phyloP scores from a whole-genome alignment of 495 filamentous ascomycete species.

The Aspergillus carlsbadensis region DNA sequence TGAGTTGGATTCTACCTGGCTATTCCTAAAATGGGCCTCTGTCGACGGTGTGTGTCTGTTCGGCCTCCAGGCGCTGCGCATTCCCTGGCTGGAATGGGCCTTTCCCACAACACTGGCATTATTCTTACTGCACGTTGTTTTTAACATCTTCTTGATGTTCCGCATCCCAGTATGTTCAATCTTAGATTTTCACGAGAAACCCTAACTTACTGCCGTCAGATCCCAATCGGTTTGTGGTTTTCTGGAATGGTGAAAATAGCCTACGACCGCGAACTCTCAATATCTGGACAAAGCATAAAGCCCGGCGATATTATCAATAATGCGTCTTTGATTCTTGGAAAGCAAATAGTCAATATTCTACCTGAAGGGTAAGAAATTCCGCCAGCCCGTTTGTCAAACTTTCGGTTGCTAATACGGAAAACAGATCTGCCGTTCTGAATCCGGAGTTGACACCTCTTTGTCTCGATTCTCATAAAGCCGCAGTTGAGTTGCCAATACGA shows the following conservation, averaged over 20 bases:
- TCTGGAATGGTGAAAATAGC: constrained; percentile 67
- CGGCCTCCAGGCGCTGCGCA: constrained; percentile 75
- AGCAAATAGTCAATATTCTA: constrained; percentile 93
- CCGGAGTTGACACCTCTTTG: constrained; percentile 76
- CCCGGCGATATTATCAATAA: constrained; percentile 83
- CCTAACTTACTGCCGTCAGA: constrained; percentile 38
- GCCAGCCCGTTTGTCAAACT: not conserved
- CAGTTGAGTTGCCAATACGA: constrained; percentile 73
- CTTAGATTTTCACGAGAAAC: constrained; percentile 15
- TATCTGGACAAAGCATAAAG: constrained; percentile 86
- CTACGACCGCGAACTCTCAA: constrained; percentile 86
- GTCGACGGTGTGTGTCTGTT: constrained; percentile 84
- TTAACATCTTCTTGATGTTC: constrained; percentile 88
- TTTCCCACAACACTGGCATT: constrained; percentile 63
- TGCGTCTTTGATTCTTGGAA: constrained; percentile 86
- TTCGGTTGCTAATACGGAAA: not conserved
- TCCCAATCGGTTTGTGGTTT: constrained; percentile 67
- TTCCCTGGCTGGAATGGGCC: constrained; percentile 94
- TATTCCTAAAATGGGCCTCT: constrained; percentile 89
- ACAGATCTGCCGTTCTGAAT: constrained; percentile 81
- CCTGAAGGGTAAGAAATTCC: constrained; percentile 75
- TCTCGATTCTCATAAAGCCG: constrained; percentile 59
- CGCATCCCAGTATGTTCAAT: constrained; percentile 66
- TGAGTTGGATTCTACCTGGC: constrained; percentile 75
- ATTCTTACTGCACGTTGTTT: constrained; percentile 65